A percentile compares a stretch with the other conserved stretches of the same genome.
Evolutionary conservation across 805 yeast genomes (phyloP).

Genomic region (Cyberlindnera euphorbiiphila): DNA sequence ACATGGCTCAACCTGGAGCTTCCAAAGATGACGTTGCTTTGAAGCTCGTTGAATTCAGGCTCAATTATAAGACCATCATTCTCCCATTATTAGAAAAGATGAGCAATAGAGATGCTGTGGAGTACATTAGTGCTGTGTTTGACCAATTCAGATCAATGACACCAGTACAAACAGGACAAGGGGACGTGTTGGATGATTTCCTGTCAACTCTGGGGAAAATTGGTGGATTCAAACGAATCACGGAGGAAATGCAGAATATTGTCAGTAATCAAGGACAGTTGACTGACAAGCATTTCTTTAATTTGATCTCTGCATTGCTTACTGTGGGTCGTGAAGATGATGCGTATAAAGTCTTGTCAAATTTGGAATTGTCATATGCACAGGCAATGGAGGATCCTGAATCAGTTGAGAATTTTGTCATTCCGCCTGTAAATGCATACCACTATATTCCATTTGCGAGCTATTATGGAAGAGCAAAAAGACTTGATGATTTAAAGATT

Average conservation of each 20-base stretch:
- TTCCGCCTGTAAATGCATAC: constrained; percentile 39
- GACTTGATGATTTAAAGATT: constrained; percentile 27
- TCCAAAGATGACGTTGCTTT: constrained; percentile 17
- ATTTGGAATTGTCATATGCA: constrained; percentile 29
- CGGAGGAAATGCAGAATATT: constrained; percentile 13
- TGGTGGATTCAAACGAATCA: constrained; percentile 14
- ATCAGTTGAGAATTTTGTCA: constrained; percentile 10
- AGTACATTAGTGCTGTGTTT: constrained; percentile 18
- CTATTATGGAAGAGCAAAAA: constrained; percentile 29
- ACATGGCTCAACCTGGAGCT: constrained; percentile 20
- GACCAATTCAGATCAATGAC: constrained; percentile 18
- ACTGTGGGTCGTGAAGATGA: constrained; percentile 23
- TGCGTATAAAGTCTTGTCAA: constrained; percentile 32
- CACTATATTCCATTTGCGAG: constrained; percentile 39
- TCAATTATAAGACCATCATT: constrained; percentile 25
- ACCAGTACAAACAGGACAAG: constrained; percentile 17
- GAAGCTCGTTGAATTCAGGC: constrained; percentile 25
- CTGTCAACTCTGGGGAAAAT: constrained; percentile 19
- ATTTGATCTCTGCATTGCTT: constrained; percentile 27
- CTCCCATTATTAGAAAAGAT: constrained; percentile 22
- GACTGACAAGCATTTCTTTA: constrained; percentile 25
- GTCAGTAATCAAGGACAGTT: constrained; percentile 13
- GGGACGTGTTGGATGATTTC: constrained; percentile 19
- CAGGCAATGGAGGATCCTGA: constrained; percentile 17
- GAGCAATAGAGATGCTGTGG: constrained; percentile 14